Base-by-base conservation (phyloP, 768 basidiomycete species). In the Suillus subalutaceus region DNA sequence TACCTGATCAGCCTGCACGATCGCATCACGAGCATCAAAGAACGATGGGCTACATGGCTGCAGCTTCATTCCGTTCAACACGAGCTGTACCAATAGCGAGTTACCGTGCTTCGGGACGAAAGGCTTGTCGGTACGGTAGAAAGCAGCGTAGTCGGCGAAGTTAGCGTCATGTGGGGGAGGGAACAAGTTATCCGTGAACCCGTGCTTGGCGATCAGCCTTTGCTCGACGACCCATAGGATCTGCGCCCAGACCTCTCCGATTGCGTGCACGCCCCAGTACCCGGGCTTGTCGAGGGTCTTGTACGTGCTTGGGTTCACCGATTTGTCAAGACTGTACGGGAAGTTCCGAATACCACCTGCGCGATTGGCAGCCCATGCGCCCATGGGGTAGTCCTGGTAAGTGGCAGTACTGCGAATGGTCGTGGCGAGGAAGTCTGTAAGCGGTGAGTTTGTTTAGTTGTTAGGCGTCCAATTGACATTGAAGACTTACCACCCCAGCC, bases 231-330 rank as follows among this genome's bases (percentile, higher is more conserved):
- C 84, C 91, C 91, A 95, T 63, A 95, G 89, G 32, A 94, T 90
- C 81, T 95, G 79, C 6, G 96, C 96, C 96, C 96, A 98, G 63
- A 99, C 96, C 79, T 97, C 95, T 53, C 95, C 95, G 67, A 96
- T 90, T 26, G 91, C 91, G 72, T 92, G 91, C 10, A 96, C 95
- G 43, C 94, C 93, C 90, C 93, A 97, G 83, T 96, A 96, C 20
- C 93, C 93, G 3, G 90, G 89, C 78, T 91, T 91, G 82, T 99
- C 94, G 26, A 99, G 90, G 2, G 90, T 96, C 87, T 94, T 92
- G 85, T 98, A 98, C 0, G 88, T 91, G 63, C 92, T 93, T 0
- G 95, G 97, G 82, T 98, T 99, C 77, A 92, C 72, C 30, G 84
- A 83, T 41, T 81, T 77, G 79, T 93, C 83, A 81, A 86, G 88